These are phyloP conservation scores for Aspergillus quadricinctus DNA, from an alignment of 2,329 filamentous ascomycete species.

Conservation along the genomic window DNA sequence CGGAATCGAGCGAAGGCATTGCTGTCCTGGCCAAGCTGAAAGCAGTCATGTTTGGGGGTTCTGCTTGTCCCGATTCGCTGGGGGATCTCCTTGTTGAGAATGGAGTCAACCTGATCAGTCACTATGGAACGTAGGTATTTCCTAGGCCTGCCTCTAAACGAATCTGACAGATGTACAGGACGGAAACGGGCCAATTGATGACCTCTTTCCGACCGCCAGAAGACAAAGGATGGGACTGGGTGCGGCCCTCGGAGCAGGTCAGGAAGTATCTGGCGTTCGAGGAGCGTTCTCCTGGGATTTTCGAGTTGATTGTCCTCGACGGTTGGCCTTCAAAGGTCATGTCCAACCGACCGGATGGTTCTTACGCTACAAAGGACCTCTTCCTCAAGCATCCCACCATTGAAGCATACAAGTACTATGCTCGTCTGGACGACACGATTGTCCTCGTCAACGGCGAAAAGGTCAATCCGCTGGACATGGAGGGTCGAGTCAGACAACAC, in stretches of 20 bases:
- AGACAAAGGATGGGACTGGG: constrained; percentile 60
- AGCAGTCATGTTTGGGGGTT: constrained; percentile 56
- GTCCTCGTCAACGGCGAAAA: constrained; percentile 50
- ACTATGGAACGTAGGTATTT: constrained; percentile 52
- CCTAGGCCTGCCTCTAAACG: background rate
- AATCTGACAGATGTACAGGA: constrained; percentile 33
- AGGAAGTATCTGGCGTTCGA: constrained; percentile 42
- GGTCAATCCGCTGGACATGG: constrained; percentile 46
- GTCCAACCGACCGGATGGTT: constrained; percentile 45
- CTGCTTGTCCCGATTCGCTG: constrained; percentile 56
- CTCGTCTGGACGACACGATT: constrained; percentile 45
- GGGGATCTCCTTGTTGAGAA: constrained; percentile 51
- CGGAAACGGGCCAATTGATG: constrained; percentile 60
- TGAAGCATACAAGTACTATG: constrained; percentile 46
- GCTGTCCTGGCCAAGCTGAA: constrained; percentile 44
- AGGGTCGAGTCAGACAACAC: constrained; percentile 52
- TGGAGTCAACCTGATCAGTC: constrained; percentile 53
- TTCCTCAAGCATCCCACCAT: constrained; percentile 44
- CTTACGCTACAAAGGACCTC: constrained; percentile 50
- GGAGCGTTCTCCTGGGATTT: constrained; percentile 31
- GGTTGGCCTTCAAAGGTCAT: constrained; percentile 39
- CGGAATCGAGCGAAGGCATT: constrained; percentile 55
- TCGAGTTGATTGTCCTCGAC: constrained; percentile 33
- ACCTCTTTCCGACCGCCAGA: constrained; percentile 51
- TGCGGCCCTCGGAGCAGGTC: constrained; percentile 42